Base-by-base conservation (phyloP, 2,329 filamentous ascomycete species). In the Lasiodiplodia sp. region DNA sequence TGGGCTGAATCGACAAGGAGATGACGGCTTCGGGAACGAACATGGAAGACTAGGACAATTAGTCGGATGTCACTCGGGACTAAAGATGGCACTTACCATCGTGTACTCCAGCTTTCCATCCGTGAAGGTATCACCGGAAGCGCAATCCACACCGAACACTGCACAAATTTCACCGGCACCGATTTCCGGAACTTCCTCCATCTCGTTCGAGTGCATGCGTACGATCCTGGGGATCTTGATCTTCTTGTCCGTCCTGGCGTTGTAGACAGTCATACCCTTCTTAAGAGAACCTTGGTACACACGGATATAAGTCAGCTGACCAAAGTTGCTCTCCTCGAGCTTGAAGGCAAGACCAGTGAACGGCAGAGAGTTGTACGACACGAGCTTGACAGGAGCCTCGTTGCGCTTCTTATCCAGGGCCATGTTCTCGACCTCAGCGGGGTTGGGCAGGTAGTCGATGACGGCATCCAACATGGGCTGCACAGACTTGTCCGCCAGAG, bases 161-260 rank as follows among this genome's bases (percentile, higher is more conserved):
- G 96, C 96, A 78, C 96, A 99, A 72, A 99, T 99, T 81, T 99
- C 96, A 81, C 96, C 96, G 66, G 96, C 95, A 65, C 94, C 93
- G 71, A 99, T 91, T 80, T 97, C 94, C 68, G 83, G 86, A 37
- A 97, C 93, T 77, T 99, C 96, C 81, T 99, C 96, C 95, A 99
- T 97, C 78, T 99, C 96, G 78, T 98, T 97, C 56, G 94, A 97
- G 85, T 99, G 96, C 96, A 99, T 99, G 71, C 96, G 93, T 71
- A 99, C 96, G 75, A 99, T 98, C 77, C 95, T 92, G 23, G 96
- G 96, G 69, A 99, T 91, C 82, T 96, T 94, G 78, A 99, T 91
- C 85, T 95, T 97, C 87, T 97, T 97, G 81, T 95, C 92, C 72
- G 89, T 96, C 74, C 94, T 90, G 10, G 94, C 94, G 82, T 98